A percentile compares a stretch with the other conserved stretches of the same genome.
These are phyloP conservation scores for Vitis labrusca DNA, from an alignment of 164 flowering plant genomes.

Conservation along the genomic window DNA sequence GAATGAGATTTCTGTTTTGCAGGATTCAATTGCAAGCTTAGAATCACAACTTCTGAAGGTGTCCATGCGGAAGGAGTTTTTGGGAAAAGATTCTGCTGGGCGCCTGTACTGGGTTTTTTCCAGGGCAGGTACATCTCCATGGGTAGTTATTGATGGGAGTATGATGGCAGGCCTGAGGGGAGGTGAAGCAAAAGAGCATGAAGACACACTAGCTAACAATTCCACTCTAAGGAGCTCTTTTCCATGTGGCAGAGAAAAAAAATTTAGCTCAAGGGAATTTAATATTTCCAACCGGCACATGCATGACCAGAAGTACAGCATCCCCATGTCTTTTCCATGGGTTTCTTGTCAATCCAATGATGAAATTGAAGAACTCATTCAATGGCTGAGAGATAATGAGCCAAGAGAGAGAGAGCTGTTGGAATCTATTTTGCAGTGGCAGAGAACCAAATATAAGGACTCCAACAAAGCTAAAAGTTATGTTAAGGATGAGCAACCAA, in stretches of 20 bases:
- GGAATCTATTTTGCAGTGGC: constrained; percentile 68
- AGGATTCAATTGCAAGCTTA: constrained; percentile 43
- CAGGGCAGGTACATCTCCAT: constrained; percentile 38
- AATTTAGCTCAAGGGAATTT: constrained; percentile 21
- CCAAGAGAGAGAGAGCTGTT: constrained; percentile 75
- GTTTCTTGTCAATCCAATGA: constrained; percentile 56
- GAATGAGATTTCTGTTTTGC: constrained; percentile 38
- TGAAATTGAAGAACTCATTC: constrained; percentile 61
- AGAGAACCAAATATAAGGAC: constrained; percentile 32
- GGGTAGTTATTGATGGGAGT: constrained; percentile 56
- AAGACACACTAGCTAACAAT: not conserved
- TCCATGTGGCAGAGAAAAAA: constrained; percentile 10
- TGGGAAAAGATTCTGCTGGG: constrained; percentile 73
- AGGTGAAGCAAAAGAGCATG: constrained; percentile 5
- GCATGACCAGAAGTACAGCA: constrained; percentile 18
- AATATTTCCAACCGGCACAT: constrained; percentile 28
- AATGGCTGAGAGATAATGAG: constrained; percentile 59
- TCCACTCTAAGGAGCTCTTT: constrained; percentile 7
- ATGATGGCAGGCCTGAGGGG: constrained; percentile 13
- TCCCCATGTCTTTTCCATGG: constrained; percentile 37
- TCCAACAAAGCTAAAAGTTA: constrained; percentile 19
- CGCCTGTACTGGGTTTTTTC: constrained; percentile 70
- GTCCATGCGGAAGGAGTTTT: constrained; percentile 60
- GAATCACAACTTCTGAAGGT: constrained; percentile 60
- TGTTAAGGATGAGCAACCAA: constrained; percentile 19